Evolutionary conservation across 2,329 filamentous ascomycete species (phyloP).

Genomic region (Dactylellina drechsleri): DNA sequence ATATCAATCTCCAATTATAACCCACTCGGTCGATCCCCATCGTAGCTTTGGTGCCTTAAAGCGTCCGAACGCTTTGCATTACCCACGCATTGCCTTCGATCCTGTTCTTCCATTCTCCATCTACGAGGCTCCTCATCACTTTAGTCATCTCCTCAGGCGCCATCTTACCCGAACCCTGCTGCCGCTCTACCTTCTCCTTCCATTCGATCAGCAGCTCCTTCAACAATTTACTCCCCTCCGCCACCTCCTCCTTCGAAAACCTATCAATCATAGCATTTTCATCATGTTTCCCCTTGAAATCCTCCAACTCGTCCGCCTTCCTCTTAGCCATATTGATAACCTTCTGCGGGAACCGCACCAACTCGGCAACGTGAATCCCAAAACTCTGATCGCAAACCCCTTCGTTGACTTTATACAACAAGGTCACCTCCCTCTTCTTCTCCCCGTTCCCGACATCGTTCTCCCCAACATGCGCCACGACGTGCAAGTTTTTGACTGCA

Average conservation of each 20-base stretch:
- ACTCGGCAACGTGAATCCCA: conserved; percentile 96
- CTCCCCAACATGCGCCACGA: conserved; percentile 86
- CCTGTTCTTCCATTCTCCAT: conserved; percentile 70
- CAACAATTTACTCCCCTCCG: conserved; percentile 83
- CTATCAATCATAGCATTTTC: conserved; percentile 66
- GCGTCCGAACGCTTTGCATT: conserved; percentile 63
- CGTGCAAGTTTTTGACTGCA: conserved; percentile 91
- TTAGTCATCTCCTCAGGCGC: conserved; percentile 75
- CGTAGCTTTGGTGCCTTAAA: not conserved
- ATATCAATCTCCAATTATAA: not conserved
- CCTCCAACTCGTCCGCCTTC: conserved; percentile 97
- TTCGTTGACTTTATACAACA: conserved; percentile 93
- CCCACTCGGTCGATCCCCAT: not conserved
- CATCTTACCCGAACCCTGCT: conserved; percentile 70
- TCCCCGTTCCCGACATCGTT: conserved; percentile 60
- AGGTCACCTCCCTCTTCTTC: conserved; percentile 83
- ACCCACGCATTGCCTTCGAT: conserved; percentile 69
- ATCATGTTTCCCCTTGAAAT: conserved; percentile 85
- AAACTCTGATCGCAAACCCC: conserved; percentile 98
- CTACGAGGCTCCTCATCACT: conserved; percentile 81
- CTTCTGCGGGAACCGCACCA: conserved; percentile 95
- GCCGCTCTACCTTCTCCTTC: conserved; percentile 76
- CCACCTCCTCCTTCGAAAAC: conserved; percentile 85
- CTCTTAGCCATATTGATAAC: conserved; percentile 99
- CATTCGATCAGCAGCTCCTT: conserved; percentile 85